Evolutionary conservation across 306 rosid species (phyloP).

Genomic region (Lotus japonicus): DNA sequence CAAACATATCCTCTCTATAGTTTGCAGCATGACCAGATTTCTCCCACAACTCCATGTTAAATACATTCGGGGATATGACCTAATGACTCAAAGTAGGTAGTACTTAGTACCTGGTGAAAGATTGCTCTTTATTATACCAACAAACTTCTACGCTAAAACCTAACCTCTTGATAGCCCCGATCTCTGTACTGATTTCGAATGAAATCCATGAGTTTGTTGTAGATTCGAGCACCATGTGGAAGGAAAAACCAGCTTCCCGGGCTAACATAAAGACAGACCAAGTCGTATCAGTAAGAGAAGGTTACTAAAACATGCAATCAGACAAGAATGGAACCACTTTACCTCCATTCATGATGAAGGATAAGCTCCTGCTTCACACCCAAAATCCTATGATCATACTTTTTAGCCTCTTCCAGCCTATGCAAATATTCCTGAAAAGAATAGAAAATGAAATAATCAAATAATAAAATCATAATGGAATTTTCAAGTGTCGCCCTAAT

Average conservation of each 20-base stretch:
- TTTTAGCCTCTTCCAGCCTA: constrained; percentile 83
- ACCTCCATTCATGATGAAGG: constrained; percentile 92
- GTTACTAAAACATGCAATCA: constrained; percentile 2
- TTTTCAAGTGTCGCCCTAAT: background rate
- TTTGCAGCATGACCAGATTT: constrained; percentile 95
- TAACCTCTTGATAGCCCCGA: constrained; percentile 93
- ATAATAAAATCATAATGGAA: constrained; percentile 3
- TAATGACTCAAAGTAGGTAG: constrained; percentile 30
- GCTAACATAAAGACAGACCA: constrained; percentile 33
- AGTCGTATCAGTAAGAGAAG: constrained; percentile 18
- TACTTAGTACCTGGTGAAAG: background rate
- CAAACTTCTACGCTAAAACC: background rate
- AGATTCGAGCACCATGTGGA: constrained; percentile 77
- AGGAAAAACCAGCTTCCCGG: constrained; percentile 99
- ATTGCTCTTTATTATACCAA: constrained; percentile 2
- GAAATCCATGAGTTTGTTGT: constrained; percentile 73
- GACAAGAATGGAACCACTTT: constrained; percentile 4
- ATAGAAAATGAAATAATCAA: background rate
- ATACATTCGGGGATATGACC: constrained; percentile 93
- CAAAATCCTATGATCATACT: constrained; percentile 83
- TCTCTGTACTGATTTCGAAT: constrained; percentile 69
- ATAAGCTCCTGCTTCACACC: constrained; percentile 92
- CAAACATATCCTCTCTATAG: constrained; percentile 90
- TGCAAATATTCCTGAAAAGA: constrained; percentile 54
- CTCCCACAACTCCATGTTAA: constrained; percentile 92